phyloP scores from a whole-genome alignment of 2,329 filamentous ascomycete species.

The Colletotrichum sp. region DNA sequence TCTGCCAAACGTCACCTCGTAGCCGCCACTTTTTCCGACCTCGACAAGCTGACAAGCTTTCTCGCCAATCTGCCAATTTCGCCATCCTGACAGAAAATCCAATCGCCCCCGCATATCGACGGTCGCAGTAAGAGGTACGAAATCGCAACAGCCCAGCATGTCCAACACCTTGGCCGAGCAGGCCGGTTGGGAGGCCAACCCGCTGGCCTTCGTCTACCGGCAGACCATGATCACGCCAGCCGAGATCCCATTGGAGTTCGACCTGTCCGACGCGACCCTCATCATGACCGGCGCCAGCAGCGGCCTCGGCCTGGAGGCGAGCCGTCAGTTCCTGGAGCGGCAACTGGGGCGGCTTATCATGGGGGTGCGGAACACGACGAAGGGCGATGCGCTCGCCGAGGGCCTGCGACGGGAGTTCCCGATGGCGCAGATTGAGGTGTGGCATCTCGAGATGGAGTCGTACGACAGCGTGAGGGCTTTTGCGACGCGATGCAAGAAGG shows the following conservation, averaged over 20 bases:
- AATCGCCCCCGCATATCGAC: not conserved
- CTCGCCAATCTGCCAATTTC: conserved; percentile 1
- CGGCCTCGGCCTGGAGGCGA: conserved; percentile 46
- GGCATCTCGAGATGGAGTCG: conserved; percentile 21
- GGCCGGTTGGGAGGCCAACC: conserved; percentile 17
- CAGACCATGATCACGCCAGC: conserved; percentile 12
- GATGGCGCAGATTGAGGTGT: conserved; percentile 16
- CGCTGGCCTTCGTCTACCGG: conserved; percentile 16
- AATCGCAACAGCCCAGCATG: not conserved
- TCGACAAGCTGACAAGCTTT: not conserved
- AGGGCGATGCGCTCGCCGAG: conserved; percentile 29
- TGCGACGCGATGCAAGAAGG: not conserved
- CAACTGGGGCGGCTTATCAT: conserved; percentile 42
- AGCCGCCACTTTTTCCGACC: not conserved
- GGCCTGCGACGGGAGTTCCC: conserved; percentile 16
- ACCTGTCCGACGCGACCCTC: conserved; percentile 29
- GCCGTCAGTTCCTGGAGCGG: conserved; percentile 38
- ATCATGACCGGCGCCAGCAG: conserved; percentile 49
- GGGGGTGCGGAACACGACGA: conserved; percentile 38
- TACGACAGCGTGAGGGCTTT: conserved; percentile 21
- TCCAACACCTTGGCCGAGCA: conserved; percentile 15
- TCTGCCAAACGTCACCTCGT: not conserved
- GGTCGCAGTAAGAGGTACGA: not conserved
- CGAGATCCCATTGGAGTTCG: conserved; percentile 9
- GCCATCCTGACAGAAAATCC: not conserved